phyloP scores from a whole-genome alignment of 352 stramenopile species.

The Globisporangium barbulae region DNA sequence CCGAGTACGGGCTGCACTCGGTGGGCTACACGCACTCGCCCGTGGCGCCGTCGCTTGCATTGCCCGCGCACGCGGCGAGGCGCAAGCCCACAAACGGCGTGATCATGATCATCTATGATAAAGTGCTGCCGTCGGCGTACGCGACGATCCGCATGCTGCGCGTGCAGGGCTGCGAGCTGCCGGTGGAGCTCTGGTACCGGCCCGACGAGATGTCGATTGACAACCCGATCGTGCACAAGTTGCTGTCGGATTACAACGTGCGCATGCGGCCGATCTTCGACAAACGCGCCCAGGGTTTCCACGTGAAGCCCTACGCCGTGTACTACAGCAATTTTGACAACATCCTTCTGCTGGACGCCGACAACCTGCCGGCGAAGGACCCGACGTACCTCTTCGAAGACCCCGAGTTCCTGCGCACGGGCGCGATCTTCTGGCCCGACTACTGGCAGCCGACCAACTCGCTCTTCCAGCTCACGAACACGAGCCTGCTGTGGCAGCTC shows the following conservation, averaged over 20 bases:
- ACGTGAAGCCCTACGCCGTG: slow-evolving; percentile 82
- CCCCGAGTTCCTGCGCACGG: slow-evolving; percentile 64
- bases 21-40: slow-evolving; percentile 66
- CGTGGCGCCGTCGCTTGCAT: slow-evolving; percentile 63
- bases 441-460: slow-evolving; percentile 83
- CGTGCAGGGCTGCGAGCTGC: slow-evolving; percentile 69
- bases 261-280: slow-evolving; percentile 82
- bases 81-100: slow-evolving; percentile 65
- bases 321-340: slow-evolving; percentile 89
- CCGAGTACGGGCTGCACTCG: slow-evolving; percentile 75
- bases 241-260: slow-evolving; percentile 71
- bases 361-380: slow-evolving; percentile 80
- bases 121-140: slow-evolving; percentile 72
- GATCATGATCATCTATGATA: slow-evolving; percentile 85
- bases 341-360: slow-evolving; percentile 74
- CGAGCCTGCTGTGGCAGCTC: slow-evolving; percentile 74
- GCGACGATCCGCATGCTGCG: slow-evolving; percentile 77
- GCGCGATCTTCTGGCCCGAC: slow-evolving; percentile 85
- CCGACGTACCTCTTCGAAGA: slow-evolving; percentile 84
- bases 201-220: slow-evolving; percentile 85
- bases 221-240: slow-evolving; percentile 69
- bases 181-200: slow-evolving; percentile 84
- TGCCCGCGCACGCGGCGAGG: slow-evolving; percentile 40
- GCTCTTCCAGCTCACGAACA: slow-evolving; percentile 76
- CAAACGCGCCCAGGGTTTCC: slow-evolving; percentile 63